Evolutionary conservation across 805 yeast genomes (phyloP).

Genomic region (Wickerhamiella alocasiicola): DNA sequence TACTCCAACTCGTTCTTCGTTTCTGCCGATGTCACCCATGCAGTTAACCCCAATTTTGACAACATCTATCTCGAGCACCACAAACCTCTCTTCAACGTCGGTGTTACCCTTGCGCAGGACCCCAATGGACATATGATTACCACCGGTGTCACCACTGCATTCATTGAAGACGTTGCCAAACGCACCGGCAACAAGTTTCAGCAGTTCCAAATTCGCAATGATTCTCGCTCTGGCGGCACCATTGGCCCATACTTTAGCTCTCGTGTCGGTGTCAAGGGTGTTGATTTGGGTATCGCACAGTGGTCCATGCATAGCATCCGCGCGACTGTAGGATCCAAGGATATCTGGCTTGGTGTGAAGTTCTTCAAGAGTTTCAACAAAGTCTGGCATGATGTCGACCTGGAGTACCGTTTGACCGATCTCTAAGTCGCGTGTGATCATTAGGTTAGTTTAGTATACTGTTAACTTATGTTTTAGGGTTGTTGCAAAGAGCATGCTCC

Average conservation of each 20-base stretch:
- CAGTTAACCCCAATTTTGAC: conserved; percentile 57
- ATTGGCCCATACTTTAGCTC: conserved; percentile 51
- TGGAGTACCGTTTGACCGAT: conserved; percentile 19
- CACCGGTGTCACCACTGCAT: conserved; percentile 58
- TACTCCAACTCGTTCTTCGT: conserved; percentile 68
- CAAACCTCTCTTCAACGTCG: conserved; percentile 68
- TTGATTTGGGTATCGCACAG: conserved; percentile 75
- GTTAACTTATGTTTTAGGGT: too few species aligned
- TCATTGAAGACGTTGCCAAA: conserved; percentile 58
- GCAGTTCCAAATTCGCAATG: conserved; percentile 76
- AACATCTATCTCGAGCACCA: conserved; percentile 60
- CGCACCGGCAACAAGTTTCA: conserved; percentile 54
- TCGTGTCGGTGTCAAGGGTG: conserved; percentile 37
- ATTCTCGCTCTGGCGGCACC: conserved; percentile 76
- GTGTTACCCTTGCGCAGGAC: conserved; percentile 58
- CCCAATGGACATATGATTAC: conserved; percentile 79
- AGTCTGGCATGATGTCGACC: conserved; percentile 47
- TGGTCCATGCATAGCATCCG: conserved; percentile 78
- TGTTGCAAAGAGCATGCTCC: too few species aligned
- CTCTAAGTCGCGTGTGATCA: not conserved
- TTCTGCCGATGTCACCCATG: conserved; percentile 77
- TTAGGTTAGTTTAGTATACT: too few species aligned
- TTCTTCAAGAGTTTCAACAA: conserved; percentile 59
- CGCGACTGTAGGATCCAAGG: conserved; percentile 68
- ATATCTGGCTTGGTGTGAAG: conserved; percentile 59